phyloP scores from a whole-genome alignment of 257 asterid species.

The Euphrasia confusa region DNA sequence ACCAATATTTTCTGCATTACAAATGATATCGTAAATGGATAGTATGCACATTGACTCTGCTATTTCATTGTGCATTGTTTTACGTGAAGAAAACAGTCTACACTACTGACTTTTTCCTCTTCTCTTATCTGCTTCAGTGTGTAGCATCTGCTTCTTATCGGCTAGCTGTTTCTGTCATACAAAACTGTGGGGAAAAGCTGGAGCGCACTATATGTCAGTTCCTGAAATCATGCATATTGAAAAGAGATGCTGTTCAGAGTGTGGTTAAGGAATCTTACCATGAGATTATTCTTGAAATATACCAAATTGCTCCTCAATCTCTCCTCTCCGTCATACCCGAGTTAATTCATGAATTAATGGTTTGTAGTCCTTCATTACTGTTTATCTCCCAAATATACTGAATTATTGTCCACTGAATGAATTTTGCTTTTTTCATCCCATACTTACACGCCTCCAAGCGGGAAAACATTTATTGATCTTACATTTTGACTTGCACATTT shows the following conservation, averaged over 20 bases:
- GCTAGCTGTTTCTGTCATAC: conserved; percentile 66
- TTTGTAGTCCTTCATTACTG: conserved; percentile 36
- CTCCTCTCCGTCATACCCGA: conserved; percentile 72
- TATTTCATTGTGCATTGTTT: not conserved
- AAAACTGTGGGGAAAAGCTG: conserved; percentile 49
- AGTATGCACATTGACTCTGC: not conserved
- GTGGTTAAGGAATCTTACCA: conserved; percentile 71
- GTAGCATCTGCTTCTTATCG: conserved; percentile 47
- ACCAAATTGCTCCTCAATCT: conserved; percentile 65
- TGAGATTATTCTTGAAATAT: conserved; percentile 60
- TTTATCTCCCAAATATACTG: conserved; percentile 18
- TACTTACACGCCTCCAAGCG: conserved; percentile 5
- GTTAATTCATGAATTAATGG: conserved; percentile 71
- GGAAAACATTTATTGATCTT: conserved; percentile 8
- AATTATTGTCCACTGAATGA: conserved; percentile 16
- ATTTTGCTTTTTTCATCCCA: conserved; percentile 2
- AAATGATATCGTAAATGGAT: not conserved
- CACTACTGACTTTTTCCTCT: conserved; percentile 13
- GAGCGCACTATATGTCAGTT: conserved; percentile 49
- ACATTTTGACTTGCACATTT: conserved; percentile 11
- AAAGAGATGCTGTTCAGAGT: conserved; percentile 58
- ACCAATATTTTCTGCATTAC: conserved; percentile 3
- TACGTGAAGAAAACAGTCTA: conserved; percentile 12
- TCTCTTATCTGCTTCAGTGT: conserved; percentile 47
- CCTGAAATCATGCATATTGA: conserved; percentile 69